Evolutionary conservation across 345 rosid genomes (phyloP).

Genomic region (Boechera stricta): DNA sequence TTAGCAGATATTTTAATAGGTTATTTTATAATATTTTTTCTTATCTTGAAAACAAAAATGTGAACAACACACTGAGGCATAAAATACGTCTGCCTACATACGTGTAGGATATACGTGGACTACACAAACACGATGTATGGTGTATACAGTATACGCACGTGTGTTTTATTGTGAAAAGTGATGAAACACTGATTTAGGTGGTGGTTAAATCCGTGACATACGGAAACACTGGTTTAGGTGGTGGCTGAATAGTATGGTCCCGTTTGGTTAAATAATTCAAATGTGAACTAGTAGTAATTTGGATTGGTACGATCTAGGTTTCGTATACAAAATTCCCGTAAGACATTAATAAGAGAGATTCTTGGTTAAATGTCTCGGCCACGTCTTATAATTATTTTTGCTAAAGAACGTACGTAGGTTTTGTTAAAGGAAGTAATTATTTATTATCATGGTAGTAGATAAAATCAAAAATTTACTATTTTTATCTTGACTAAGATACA

Average conservation of each 20-base stretch:
- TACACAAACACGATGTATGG: background rate
- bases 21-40: background rate
- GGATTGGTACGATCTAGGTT: background rate
- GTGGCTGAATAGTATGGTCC: background rate
- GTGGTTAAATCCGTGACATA: no score
- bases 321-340: background rate
- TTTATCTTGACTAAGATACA: no score
- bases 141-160: slow-evolving; percentile 8
- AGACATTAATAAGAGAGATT: background rate
- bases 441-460: no score
- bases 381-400: background rate
- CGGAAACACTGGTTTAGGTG: background rate
- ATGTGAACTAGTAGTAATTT: background rate
- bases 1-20: background rate
- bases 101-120: background rate
- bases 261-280: background rate
- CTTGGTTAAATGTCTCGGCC: background rate
- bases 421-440: no score
- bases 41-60: background rate
- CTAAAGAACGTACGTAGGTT: background rate
- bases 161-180: background rate
- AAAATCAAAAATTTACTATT: no score
- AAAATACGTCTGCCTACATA: background rate
- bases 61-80: background rate
- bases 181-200: background rate